These are phyloP conservation scores for Effrenium voratum DNA, from an alignment of 73 alveolate species.

Conservation along the genomic window DNA sequence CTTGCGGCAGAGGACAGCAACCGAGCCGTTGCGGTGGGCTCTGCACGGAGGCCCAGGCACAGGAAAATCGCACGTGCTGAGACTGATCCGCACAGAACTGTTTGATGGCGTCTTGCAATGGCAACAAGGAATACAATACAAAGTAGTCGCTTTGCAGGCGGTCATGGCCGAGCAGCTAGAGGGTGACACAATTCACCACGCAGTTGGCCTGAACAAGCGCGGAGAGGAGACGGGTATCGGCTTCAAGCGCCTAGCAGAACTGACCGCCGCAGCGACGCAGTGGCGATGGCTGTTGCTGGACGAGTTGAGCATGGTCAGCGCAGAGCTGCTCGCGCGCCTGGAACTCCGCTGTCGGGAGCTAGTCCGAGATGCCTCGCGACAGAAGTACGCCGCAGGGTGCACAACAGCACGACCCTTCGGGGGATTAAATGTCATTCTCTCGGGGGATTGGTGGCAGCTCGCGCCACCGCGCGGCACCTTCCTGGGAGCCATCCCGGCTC, in stretches of 20 bases:
- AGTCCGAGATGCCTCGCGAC: neutral
- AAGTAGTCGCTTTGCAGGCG: neutral
- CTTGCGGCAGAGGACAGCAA: neutral
- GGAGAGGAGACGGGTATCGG: neutral
- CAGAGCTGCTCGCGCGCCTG: neutral
- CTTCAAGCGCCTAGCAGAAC: neutral
- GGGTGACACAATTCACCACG: neutral
- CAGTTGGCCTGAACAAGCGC: neutral
- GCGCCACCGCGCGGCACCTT: no score
- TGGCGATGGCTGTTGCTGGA: neutral
- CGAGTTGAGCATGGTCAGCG: constrained; percentile 14
- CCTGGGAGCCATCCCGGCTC: no score
- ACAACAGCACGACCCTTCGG: neutral
- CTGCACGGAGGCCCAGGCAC: constrained; percentile 30
- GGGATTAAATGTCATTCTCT: neutral
- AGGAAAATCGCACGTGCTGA: neutral
- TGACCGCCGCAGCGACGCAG: neutral
- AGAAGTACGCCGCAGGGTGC: neutral
- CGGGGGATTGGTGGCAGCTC: neutral
- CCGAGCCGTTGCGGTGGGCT: neutral
- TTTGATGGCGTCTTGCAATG: neutral
- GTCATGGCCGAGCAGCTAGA: neutral
- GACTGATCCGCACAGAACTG: neutral
- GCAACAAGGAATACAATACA: neutral
- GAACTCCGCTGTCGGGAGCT: neutral